phyloP scores from a whole-genome alignment of 805 yeast genomes.

The Metschnikowia santaceciliae region DNA sequence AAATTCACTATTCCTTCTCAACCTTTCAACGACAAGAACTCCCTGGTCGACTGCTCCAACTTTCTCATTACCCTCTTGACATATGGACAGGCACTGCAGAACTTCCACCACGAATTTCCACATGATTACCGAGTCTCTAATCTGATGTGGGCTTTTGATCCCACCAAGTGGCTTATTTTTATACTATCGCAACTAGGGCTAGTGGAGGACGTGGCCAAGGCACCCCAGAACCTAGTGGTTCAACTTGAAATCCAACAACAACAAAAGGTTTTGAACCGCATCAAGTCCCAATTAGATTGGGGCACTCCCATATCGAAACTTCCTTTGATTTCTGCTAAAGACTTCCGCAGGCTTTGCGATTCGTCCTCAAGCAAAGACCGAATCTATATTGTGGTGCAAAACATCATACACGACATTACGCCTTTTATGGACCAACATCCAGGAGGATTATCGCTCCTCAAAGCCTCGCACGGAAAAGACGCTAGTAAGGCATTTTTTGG shows the following conservation, averaged over 20 bases:
- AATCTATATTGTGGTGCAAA: slow-evolving; percentile 78
- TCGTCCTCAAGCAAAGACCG: slow-evolving; percentile 39
- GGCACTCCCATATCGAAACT: slow-evolving; percentile 88
- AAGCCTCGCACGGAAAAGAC: slow-evolving; percentile 84
- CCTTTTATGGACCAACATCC: slow-evolving; percentile 92
- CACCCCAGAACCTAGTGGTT: slow-evolving; percentile 67
- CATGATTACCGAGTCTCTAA: slow-evolving; percentile 79
- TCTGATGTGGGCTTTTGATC: slow-evolving; percentile 75
- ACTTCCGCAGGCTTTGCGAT: slow-evolving; percentile 39
- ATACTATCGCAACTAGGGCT: slow-evolving; percentile 49
- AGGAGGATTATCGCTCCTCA: slow-evolving; percentile 79
- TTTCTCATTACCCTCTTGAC: slow-evolving; percentile 61
- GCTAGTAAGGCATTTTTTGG: slow-evolving; percentile 94
- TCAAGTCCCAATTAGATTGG: slow-evolving; percentile 82
- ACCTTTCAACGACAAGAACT: slow-evolving; percentile 51
- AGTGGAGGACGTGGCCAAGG: slow-evolving; percentile 56
- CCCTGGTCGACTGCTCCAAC: slow-evolving; percentile 62
- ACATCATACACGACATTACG: slow-evolving; percentile 89
- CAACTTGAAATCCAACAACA: slow-evolving; percentile 55
- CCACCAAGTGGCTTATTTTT: slow-evolving; percentile 74
- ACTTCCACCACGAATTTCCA: slow-evolving; percentile 94
- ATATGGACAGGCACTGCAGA: slow-evolving; percentile 88
- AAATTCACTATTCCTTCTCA: slow-evolving; percentile 65
- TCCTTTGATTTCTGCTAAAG: slow-evolving; percentile 56
- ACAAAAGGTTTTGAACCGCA: slow-evolving; percentile 73